Base-by-base conservation (phyloP, 768 basidiomycete species). In the Tulasnella sp. region DNA sequence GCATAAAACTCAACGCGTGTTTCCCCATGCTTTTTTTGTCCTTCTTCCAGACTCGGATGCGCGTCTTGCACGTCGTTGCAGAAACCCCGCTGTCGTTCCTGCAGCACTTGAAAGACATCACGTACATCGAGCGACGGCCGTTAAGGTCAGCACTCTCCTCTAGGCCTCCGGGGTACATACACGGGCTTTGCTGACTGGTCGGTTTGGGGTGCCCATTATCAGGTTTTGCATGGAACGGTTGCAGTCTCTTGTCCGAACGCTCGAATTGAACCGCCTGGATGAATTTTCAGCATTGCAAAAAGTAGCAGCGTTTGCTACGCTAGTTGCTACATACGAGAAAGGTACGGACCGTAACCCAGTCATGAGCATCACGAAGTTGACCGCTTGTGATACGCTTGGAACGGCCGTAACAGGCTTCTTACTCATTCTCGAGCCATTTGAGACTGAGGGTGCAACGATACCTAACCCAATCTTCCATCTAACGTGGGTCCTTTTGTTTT, bases 401-500 rank as follows among this genome's bases (percentile, higher is more conserved):
- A 1, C 46, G 7, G 8, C 5, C 38, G 24, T 5, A 10, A 34
- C 78, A 97, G 97, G 98, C 5, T 99, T 99, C 85, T 87, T 98
- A 27, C 92, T 99, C 75, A 98, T 99, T 79, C 88, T 99, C 24
- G 98, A 99, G 84, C 98, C 98, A 0, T 99, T 96, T 82, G 98
- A 99, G 86, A 99, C 98, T 6, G 98, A 99, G 77, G 96, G 94
- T 85, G 97, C 98, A 19, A 99, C 97, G 0, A 96, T 99, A 7
- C 97, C 98, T 21, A 99, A 99, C 86, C 98, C 98, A 0, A 92
- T 99, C 52, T 99, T 99, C 85, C 98, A 99, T 85, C 93, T 99
- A 84, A 96, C 94, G 95, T 98, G 83, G 80, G 89, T 84, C 48
- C 75, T 34, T 14, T 24, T 40, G 81, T 18, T 38, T 31, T 71